Conservation (phyloP, 768 basidiomycete species). For the Suillus fuscotomentosus region DNA sequence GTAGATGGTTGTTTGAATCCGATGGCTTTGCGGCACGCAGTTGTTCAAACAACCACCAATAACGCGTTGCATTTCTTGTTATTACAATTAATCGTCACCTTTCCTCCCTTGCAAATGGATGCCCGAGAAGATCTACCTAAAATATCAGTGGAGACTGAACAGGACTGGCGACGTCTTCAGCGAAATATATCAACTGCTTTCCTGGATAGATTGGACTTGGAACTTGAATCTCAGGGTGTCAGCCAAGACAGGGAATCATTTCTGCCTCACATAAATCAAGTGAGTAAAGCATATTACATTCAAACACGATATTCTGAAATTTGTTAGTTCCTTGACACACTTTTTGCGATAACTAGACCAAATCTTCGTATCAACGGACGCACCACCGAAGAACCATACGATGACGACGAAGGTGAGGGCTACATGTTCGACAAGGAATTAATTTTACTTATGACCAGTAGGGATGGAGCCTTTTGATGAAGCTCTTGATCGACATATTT, state of each 20-base stretch:
- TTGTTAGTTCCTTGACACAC: slow-evolving; percentile 56
- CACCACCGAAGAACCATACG: slow-evolving; percentile 63
- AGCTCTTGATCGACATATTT: slow-evolving; percentile 77
- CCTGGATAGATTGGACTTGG: slow-evolving; percentile 43
- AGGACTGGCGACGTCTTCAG: slow-evolving; percentile 66
- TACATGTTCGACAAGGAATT: not conserved
- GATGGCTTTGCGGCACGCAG: slow-evolving; percentile 7
- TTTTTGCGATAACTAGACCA: slow-evolving; percentile 60
- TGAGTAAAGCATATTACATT: slow-evolving; percentile 21
- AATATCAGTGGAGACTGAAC: slow-evolving; percentile 61
- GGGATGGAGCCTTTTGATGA: slow-evolving; percentile 85
- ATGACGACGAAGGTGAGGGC: slow-evolving; percentile 50
- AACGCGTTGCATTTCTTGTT: not conserved
- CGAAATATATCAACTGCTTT: slow-evolving; percentile 49
- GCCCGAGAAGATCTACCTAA: slow-evolving; percentile 45
- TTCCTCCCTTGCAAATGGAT: slow-evolving; percentile 20
- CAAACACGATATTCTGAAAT: slow-evolving; percentile 5
- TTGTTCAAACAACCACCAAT: not conserved
- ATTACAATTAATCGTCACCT: not conserved
- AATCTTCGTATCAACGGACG: slow-evolving; percentile 83
- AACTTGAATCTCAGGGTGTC: slow-evolving; percentile 40
- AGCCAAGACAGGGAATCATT: slow-evolving; percentile 45
- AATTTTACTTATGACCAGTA: slow-evolving; percentile 22
- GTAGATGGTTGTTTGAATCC: slow-evolving; percentile 1
- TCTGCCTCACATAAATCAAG: slow-evolving; percentile 51